Percentiles rank a stretch among this genome's conserved stretches.
phyloP scores from a whole-genome alignment of 2,329 filamentous ascomycete species.

The Diaporthe ilicicola region DNA sequence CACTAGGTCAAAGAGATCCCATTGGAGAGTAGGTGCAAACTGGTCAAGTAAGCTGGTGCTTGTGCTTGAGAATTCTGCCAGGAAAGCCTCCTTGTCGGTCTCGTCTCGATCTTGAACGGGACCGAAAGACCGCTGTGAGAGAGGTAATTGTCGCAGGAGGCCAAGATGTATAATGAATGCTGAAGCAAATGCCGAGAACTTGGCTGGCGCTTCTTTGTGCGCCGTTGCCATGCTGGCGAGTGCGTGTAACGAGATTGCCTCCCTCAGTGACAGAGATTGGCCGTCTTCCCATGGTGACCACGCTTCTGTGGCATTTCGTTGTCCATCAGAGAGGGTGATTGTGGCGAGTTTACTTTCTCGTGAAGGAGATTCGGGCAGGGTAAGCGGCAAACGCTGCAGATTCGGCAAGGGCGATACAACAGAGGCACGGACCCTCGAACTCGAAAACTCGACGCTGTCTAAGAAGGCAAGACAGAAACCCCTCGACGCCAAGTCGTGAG shows the following conservation, averaged over 20 bases:
- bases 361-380: background rate
- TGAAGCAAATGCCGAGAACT: slow-evolving; percentile 27
- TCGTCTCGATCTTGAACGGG: background rate
- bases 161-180: slow-evolving; percentile 40
- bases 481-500: slow-evolving; percentile 61
- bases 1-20: slow-evolving; percentile 39
- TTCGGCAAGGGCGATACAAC: slow-evolving; percentile 34
- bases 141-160: slow-evolving; percentile 36
- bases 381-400: background rate
- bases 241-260: slow-evolving; percentile 31
- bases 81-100: background rate
- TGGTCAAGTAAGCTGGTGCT: slow-evolving; percentile 25
- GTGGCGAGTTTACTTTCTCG: background rate
- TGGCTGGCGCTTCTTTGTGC: slow-evolving; percentile 20
- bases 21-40: slow-evolving; percentile 30
- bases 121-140: slow-evolving; percentile 37
- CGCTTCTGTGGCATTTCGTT: slow-evolving; percentile 19
- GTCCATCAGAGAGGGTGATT: background rate
- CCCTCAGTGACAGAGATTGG: slow-evolving; percentile 30
- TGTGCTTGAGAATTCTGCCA: slow-evolving; percentile 13
- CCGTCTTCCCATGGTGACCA: slow-evolving; percentile 35
- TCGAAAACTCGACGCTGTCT: slow-evolving; percentile 68
- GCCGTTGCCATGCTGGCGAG: slow-evolving; percentile 35
- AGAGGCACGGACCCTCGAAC: slow-evolving; percentile 59
- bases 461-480: slow-evolving; percentile 70